phyloP scores from a whole-genome alignment of 1,284 basidiomycete genomes.

The Ganoderma meredithae region DNA sequence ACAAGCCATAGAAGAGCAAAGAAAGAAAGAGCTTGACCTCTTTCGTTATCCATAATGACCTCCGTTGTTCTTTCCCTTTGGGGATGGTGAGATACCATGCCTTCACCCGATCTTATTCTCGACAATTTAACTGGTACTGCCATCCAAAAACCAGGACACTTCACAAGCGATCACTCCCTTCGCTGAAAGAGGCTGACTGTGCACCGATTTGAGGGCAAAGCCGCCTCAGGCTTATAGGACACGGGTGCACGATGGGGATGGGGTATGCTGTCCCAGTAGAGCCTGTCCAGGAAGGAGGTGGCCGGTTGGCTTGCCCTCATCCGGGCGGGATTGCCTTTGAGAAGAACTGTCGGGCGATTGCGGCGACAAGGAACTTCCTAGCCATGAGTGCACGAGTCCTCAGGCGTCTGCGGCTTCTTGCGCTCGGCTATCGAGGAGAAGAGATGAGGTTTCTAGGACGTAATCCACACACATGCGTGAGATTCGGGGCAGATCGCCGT shows the following conservation, averaged over 20 bases:
- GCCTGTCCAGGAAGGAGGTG: background rate
- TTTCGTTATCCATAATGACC: too few species aligned
- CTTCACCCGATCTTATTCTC: background rate
- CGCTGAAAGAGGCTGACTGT: too few species aligned
- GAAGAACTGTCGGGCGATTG: background rate
- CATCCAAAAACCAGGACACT: too few species aligned
- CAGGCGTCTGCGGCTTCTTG: background rate
- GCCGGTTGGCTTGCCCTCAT: background rate
- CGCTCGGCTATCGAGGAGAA: conserved; percentile 1
- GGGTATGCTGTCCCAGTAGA: background rate
- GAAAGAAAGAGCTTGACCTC: background rate
- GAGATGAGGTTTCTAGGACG: background rate
- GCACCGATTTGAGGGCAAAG: background rate
- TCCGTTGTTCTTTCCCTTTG: too few species aligned
- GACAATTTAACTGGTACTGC: too few species aligned
- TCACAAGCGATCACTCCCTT: too few species aligned
- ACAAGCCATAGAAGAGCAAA: background rate
- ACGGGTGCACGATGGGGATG: background rate
- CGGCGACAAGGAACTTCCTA: background rate
- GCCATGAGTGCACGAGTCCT: background rate
- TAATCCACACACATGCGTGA: background rate
- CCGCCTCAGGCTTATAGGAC: background rate
- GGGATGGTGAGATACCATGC: too few species aligned
- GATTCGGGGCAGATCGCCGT: background rate
- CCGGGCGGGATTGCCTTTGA: background rate